Percentiles rank a stretch among this genome's conserved stretches.
Conservation (phyloP, 2,329 filamentous ascomycete genomes). For the Setomelanomma holmii region DNA sequence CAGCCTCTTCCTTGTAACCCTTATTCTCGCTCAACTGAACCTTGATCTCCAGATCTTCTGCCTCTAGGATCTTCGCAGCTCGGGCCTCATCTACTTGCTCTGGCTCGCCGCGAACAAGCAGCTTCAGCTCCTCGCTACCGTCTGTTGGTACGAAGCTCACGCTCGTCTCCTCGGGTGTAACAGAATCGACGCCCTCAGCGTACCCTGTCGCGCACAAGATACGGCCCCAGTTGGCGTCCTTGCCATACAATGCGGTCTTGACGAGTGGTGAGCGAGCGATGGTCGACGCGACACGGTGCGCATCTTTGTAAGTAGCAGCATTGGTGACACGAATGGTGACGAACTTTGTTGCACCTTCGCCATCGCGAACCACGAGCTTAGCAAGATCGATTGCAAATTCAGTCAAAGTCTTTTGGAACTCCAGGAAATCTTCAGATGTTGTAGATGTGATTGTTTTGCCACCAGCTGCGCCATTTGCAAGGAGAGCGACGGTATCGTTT, state of each 20-base stretch:
- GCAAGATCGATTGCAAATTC: conserved; percentile 83
- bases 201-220: conserved; percentile 96
- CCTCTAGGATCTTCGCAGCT: conserved; percentile 78
- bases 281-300: conserved; percentile 80
- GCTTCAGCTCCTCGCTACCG: conserved; percentile 76
- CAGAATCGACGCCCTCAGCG: conserved; percentile 67
- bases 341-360: conserved; percentile 97
- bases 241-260: conserved; percentile 96
- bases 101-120: conserved; percentile 81
- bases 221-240: conserved; percentile 98
- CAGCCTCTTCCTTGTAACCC: conserved; percentile 64
- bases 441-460: conserved; percentile 67
- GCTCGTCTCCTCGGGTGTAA: conserved; percentile 73
- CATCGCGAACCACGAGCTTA: conserved; percentile 92
- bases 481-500: conserved; percentile 91
- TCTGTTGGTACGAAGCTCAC: conserved; percentile 82
- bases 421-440: conserved; percentile 68
- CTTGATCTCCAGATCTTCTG: conserved; percentile 78
- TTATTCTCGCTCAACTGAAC: conserved; percentile 73
- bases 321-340: conserved; percentile 88
- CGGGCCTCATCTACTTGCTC: conserved; percentile 78
- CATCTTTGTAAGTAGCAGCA: conserved; percentile 71
- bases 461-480: conserved; percentile 94
- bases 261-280: conserved; percentile 93
- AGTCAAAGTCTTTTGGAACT: conserved; percentile 74